Evolutionary conservation across 148 eudicot species (phyloP).

Genomic region (Rhododendron ovatum): DNA sequence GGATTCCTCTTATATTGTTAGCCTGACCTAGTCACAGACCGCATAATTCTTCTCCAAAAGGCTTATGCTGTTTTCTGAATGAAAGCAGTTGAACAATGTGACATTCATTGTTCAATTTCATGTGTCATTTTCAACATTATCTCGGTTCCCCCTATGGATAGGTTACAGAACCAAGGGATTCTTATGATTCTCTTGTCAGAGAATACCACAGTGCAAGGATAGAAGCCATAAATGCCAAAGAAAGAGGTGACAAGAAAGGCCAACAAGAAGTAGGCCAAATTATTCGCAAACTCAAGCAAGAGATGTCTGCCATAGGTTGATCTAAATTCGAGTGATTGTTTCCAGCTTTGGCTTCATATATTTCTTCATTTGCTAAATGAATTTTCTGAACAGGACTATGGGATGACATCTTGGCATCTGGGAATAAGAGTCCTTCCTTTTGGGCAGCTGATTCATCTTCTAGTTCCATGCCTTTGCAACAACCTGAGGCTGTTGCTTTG

Average conservation of each 20-base stretch:
- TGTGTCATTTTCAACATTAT: background rate
- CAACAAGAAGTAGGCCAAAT: conserved; percentile 70
- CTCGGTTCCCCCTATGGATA: conserved; percentile 18
- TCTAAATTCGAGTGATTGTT: background rate
- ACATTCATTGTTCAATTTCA: conserved; percentile 3
- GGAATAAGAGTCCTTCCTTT: conserved; percentile 29
- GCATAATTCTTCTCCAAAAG: background rate
- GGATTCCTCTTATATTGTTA: background rate
- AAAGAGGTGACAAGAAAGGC: conserved; percentile 63
- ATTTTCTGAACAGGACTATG: conserved; percentile 56
- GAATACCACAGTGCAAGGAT: conserved; percentile 76
- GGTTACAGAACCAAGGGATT: conserved; percentile 52
- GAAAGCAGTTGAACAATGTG: background rate
- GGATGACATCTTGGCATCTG: conserved; percentile 46
- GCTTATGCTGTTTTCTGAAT: conserved; percentile 1
- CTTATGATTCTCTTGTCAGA: conserved; percentile 47
- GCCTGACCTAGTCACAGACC: background rate
- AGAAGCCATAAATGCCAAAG: conserved; percentile 82
- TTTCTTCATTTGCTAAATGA: conserved; percentile 2
- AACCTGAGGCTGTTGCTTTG: conserved; percentile 6
- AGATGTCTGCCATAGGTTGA: conserved; percentile 73
- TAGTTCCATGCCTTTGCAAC: conserved; percentile 22
- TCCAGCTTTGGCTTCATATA: background rate
- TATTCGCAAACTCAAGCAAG: conserved; percentile 83
- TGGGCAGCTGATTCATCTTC: conserved; percentile 21